Evolutionary conservation across 192 early-diverging fungal genomes (phyloP).

Genomic region (Linnemannia exigua): DNA sequence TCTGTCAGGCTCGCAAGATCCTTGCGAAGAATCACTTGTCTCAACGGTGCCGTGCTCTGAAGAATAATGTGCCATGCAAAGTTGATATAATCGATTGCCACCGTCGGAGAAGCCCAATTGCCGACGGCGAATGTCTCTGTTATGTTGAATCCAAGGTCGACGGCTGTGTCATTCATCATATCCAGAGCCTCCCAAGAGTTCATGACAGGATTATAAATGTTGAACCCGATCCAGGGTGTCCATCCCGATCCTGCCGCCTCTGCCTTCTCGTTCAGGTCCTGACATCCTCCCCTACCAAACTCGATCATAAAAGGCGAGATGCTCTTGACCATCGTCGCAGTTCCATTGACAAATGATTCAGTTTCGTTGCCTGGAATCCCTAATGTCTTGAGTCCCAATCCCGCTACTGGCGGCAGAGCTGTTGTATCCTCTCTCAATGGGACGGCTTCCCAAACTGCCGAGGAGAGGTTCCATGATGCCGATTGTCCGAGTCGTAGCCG

Average conservation of each 20-base stretch:
- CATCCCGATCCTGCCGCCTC: neutral
- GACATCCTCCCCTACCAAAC: constrained; percentile 47
- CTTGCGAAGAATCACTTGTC: constrained; percentile 47
- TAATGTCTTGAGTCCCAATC: constrained; percentile 36
- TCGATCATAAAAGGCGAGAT: constrained; percentile 49
- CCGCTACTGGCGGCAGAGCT: constrained; percentile 33
- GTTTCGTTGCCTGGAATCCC: constrained; percentile 39
- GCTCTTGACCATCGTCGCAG: constrained; percentile 17
- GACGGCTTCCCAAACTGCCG: constrained; percentile 31
- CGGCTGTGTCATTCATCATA: constrained; percentile 24
- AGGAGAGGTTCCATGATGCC: constrained; percentile 33
- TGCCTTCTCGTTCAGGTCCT: constrained; percentile 11
- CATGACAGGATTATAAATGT: constrained; percentile 51
- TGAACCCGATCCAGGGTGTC: constrained; percentile 44
- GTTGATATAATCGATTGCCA: constrained; percentile 30
- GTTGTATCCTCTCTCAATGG: constrained; percentile 16
- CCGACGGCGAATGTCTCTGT: constrained; percentile 2
- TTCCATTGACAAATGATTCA: constrained; percentile 18
- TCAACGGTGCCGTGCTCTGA: constrained; percentile 39
- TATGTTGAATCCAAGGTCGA: constrained; percentile 31
- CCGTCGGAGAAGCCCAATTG: constrained; percentile 32
- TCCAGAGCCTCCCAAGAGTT: constrained; percentile 38
- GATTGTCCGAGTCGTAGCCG: constrained; percentile 37
- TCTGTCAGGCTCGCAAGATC: constrained; percentile 21
- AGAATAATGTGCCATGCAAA: constrained; percentile 53